Base-by-base conservation (phyloP, 2,329 filamentous ascomycete genomes). In the Onygenales sp. region DNA sequence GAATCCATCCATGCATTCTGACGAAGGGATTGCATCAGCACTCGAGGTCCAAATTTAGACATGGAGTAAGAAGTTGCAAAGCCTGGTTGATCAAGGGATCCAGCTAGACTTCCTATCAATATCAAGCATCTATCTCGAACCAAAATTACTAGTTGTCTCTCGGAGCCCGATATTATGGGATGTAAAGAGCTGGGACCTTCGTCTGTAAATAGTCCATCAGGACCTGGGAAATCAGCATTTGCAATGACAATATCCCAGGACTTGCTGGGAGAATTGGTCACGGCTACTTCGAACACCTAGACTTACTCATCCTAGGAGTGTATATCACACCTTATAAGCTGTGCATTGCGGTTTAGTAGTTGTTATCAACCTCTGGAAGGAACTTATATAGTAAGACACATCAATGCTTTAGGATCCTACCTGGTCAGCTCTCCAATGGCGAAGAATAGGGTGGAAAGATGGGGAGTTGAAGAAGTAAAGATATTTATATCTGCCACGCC, bases 31-130 rank as follows among this genome's bases (percentile, higher is more conserved):
- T 66, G 66, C 65, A 72, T 67, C n/a, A 72, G 64, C 1, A 68
- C 68, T 45, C 70, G 61, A 50, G 67, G 61, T 3, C 61, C 68
- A 59, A 66, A 72, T 55, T 73, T 73, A 11, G 64, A 66, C 3
- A 61, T 61, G 33, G 59, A 57, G 57, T 73, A 73, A 50, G 67
- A 73, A 50, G 67, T 63, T n/a, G 65, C 57, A 4, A 57, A 60
- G 6, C 65, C 60, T 0, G 64, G 63, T 42, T 63, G 59, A 51
- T 67, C 67, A 10, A 70, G 54, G 48, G 65, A 71, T 7, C 63
- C 67, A 0, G 65, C 66, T 6, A 67, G 59, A 27, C 65, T 69
- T 9, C 67, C 63, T 48, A 69, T 67, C 27, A 70, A 53, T 32
- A 69, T 55, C 44, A 70, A 55, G 51, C 60, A 65, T 4, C 61